phyloP scores from a whole-genome alignment of 805 yeast species.

The Wickerhamiella lipophila region DNA sequence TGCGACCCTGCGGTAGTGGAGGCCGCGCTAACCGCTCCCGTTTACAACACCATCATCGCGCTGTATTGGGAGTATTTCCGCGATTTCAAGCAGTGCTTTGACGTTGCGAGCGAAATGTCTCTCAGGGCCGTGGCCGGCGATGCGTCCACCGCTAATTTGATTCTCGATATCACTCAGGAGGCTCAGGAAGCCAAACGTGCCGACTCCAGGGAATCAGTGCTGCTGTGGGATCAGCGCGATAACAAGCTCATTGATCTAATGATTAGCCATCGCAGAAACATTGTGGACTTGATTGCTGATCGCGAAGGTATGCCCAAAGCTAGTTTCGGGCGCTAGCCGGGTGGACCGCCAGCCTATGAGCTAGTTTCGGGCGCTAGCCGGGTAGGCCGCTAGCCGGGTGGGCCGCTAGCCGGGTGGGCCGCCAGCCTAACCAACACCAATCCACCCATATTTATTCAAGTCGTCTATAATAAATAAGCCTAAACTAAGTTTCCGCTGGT shows the following conservation, averaged over 20 bases:
- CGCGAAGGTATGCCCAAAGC: slow-evolving; percentile 1
- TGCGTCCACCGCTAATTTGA: slow-evolving; percentile 26
- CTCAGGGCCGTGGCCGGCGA: slow-evolving; percentile 33
- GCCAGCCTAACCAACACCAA: too few species aligned
- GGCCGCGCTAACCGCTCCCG: slow-evolving; percentile 31
- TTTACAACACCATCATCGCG: slow-evolving; percentile 30
- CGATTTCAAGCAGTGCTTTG: slow-evolving; percentile 29
- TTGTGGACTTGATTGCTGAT: slow-evolving; percentile 4
- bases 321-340: too few species aligned
- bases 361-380: too few species aligned
- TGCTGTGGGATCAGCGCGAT: slow-evolving; percentile 26
- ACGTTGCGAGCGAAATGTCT: slow-evolving; percentile 31
- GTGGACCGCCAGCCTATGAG: too few species aligned
- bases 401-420: too few species aligned
- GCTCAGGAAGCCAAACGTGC: slow-evolving; percentile 21
- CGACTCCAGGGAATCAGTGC: slow-evolving; percentile 18
- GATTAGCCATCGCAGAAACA: slow-evolving; percentile 19
- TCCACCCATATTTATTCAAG: neutral
- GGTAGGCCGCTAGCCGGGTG: too few species aligned
- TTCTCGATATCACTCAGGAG: slow-evolving; percentile 22
- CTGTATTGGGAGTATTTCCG: slow-evolving; percentile 32
- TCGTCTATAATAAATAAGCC: neutral
- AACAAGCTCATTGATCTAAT: slow-evolving; percentile 20
- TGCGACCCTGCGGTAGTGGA: slow-evolving; percentile 28
- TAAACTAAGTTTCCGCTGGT: neutral